Evolutionary conservation across 2,329 filamentous ascomycete species (phyloP).

Genomic region (Diatrype stigma): DNA sequence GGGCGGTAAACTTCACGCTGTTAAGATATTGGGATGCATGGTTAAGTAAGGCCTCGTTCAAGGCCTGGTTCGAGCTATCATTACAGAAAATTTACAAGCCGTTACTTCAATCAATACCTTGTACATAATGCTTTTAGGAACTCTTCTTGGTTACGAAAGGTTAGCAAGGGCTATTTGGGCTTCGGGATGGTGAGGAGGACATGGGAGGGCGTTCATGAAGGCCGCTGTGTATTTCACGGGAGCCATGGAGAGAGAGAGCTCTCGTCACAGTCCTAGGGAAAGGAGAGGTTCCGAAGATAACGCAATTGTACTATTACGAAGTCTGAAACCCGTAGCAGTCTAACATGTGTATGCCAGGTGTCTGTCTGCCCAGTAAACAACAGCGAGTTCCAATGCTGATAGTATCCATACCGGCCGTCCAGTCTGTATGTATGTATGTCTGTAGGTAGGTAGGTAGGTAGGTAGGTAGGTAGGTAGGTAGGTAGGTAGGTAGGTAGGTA

Average conservation of each 20-base stretch:
- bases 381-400: no score
- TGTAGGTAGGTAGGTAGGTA: neutral
- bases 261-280: no score
- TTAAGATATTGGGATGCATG: neutral
- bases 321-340: neutral
- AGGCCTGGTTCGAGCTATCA: neutral
- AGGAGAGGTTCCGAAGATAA: neutral
- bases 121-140: neutral
- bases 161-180: neutral
- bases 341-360: no score
- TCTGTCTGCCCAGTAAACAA: no score
- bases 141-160: neutral
- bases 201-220: neutral
- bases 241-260: neutral
- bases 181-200: neutral
- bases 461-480: neutral
- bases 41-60: no score
- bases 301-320: neutral
- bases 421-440: neutral
- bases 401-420: neutral
- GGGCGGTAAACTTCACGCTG: neutral
- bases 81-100: neutral
- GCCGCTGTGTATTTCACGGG: neutral
- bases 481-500: no score
- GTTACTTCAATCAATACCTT: neutral